Percentiles rank a stretch among this genome's conserved stretches.
These are phyloP conservation scores for Larix kaempferi DNA, from an alignment of 75 land plant genomes.

Conservation along the genomic window DNA sequence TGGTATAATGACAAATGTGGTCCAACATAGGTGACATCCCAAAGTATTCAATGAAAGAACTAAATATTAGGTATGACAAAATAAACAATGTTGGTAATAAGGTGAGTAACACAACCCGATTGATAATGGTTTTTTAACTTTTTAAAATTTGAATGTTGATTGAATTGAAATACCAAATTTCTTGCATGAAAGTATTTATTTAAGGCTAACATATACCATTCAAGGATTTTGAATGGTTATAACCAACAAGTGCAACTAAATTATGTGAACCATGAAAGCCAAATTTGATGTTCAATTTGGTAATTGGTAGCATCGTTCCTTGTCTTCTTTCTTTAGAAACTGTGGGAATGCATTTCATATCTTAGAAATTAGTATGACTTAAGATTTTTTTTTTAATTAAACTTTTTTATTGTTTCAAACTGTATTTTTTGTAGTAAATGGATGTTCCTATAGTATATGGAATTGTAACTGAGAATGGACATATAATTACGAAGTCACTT, in stretches of 20 bases:
- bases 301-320: background rate
- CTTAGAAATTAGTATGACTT: background rate
- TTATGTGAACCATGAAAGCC: background rate
- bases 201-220: background rate
- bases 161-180: background rate
- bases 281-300: background rate
- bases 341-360: background rate
- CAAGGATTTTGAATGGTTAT: background rate
- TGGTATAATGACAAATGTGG: too few species aligned
- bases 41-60: slow-evolving; percentile 7
- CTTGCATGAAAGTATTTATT: background rate
- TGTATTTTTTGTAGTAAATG: slow-evolving; percentile 32
- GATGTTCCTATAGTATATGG: slow-evolving; percentile 76
- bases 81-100: background rate
- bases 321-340: background rate
- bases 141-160: background rate
- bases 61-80: slow-evolving; percentile 3
- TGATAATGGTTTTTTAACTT: too few species aligned
- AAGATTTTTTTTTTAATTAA: background rate
- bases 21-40: slow-evolving; percentile 4
- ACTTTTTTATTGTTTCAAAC: background rate
- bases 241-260: background rate
- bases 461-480: slow-evolving; percentile 87
- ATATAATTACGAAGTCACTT: slow-evolving; percentile 70
- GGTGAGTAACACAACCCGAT: background rate